A percentile compares a stretch with the other conserved stretches of the same genome.
These are phyloP conservation scores for Danielia oregonensis DNA, from an alignment of 805 yeast genomes.

Conservation along the genomic window DNA sequence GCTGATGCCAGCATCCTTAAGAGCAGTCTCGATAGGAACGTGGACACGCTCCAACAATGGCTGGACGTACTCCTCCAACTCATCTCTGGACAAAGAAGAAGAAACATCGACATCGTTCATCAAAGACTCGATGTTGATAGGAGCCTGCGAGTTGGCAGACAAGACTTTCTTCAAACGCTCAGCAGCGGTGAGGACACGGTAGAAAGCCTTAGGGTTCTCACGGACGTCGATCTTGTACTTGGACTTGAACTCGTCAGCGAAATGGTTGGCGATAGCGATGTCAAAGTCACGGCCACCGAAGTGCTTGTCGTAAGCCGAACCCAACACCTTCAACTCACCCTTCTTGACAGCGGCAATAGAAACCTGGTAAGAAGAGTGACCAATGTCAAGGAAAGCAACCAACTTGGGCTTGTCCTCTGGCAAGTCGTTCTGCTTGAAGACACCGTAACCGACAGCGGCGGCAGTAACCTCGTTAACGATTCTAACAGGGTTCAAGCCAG, in stretches of 20 bases:
- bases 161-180: slow-evolving; percentile 94
- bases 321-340: slow-evolving; percentile 92
- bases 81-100: slow-evolving; percentile 83
- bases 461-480: slow-evolving; percentile 96
- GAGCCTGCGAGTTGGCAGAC: slow-evolving; percentile 93
- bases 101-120: slow-evolving; percentile 97
- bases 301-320: slow-evolving; percentile 89
- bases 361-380: slow-evolving; percentile 93
- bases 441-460: slow-evolving; percentile 99
- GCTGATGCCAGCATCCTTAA: slow-evolving; percentile 71
- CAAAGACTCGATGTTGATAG: slow-evolving; percentile 91
- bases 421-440: slow-evolving; percentile 86
- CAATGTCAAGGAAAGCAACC: slow-evolving; percentile 93
- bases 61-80: slow-evolving; percentile 82
- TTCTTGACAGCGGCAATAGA: slow-evolving; percentile 86
- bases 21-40: slow-evolving; percentile 77
- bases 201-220: slow-evolving; percentile 90
- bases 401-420: slow-evolving; percentile 91
- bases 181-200: slow-evolving; percentile 86
- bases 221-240: slow-evolving; percentile 93
- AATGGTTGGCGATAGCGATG: slow-evolving; percentile 88
- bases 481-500: slow-evolving; percentile 97
- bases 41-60: slow-evolving; percentile 77
- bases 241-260: slow-evolving; percentile 85
- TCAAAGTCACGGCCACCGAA: slow-evolving; percentile 99